Conservation (phyloP, 352 stramenopile genomes). For the Globisporangium megalacanthum region DNA sequence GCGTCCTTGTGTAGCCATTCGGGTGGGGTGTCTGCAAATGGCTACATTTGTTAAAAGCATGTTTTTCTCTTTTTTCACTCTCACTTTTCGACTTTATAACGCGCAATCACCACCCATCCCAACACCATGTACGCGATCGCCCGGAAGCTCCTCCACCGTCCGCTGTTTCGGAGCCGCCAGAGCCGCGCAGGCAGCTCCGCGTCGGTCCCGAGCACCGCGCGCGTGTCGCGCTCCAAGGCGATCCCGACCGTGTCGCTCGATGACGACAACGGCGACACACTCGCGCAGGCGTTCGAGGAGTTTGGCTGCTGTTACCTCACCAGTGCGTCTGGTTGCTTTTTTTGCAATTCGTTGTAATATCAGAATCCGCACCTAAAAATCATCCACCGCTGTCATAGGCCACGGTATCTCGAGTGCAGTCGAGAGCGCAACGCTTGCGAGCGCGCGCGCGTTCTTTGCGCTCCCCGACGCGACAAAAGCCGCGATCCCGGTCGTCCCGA, state of each 20-base stretch:
- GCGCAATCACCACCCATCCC: not conserved
- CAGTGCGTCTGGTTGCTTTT: slow-evolving; percentile 8
- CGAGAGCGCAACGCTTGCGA: slow-evolving; percentile 45
- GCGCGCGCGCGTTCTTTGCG: slow-evolving; percentile 51
- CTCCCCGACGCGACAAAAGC: slow-evolving; percentile 43
- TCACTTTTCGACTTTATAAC: not conserved
- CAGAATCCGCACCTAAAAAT: not conserved
- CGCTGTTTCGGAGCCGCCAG: not conserved
- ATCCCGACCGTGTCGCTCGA: slow-evolving; percentile 57
- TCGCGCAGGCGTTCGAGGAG: slow-evolving; percentile 55
- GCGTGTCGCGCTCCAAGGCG: slow-evolving; percentile 13
- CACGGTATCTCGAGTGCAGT: slow-evolving; percentile 50
- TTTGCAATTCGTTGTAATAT: not conserved
- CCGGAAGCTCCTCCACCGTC: not conserved
- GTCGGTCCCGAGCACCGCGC: not conserved
- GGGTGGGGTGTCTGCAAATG: not conserved
- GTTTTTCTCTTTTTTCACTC: not conserved
- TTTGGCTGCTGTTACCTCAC: slow-evolving; percentile 76
- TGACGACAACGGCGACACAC: slow-evolving; percentile 34
- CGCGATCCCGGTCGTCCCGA: slow-evolving; percentile 53
- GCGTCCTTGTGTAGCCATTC: slow-evolving; percentile 14
- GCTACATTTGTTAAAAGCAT: too few species aligned
- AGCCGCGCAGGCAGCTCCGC: slow-evolving; percentile 1
- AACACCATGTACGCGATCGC: not conserved
- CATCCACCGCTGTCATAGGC: slow-evolving; percentile 12